Evolutionary conservation across 352 stramenopile genomes (phyloP).

Genomic region (Pythium brachiatum): DNA sequence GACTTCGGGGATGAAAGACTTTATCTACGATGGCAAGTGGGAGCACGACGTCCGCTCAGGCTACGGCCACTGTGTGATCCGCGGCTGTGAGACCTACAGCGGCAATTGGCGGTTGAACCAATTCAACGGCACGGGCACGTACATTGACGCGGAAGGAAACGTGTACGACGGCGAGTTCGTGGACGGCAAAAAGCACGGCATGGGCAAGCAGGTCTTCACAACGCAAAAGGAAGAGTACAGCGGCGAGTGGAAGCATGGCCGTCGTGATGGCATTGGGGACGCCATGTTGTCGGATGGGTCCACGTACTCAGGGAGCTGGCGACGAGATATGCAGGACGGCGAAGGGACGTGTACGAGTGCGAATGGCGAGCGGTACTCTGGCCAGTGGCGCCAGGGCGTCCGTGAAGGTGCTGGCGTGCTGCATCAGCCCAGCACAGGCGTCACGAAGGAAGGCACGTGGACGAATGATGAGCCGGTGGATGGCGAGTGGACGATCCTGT

Average conservation of each 20-base stretch:
- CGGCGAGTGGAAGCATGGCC: conserved; percentile 58
- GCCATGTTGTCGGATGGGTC: conserved; percentile 51
- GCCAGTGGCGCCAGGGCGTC: conserved; percentile 55
- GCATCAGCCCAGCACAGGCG: conserved; percentile 39
- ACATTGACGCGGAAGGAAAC: conserved; percentile 76
- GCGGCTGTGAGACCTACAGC: conserved; percentile 70
- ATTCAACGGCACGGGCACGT: conserved; percentile 76
- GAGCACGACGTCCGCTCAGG: conserved; percentile 50
- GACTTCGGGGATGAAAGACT: conserved; percentile 70
- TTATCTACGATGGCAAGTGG: conserved; percentile 84
- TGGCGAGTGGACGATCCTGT: conserved; percentile 76
- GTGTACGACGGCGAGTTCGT: conserved; percentile 85
- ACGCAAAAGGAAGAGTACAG: conserved; percentile 46
- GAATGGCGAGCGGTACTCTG: conserved; percentile 64
- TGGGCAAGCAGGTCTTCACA: conserved; percentile 45
- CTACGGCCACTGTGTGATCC: conserved; percentile 76
- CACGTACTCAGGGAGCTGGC: conserved; percentile 60
- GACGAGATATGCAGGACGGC: conserved; percentile 46
- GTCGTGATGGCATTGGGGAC: conserved; percentile 55
- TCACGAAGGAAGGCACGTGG: conserved; percentile 73
- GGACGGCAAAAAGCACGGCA: conserved; percentile 69
- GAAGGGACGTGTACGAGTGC: conserved; percentile 60
- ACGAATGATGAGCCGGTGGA: conserved; percentile 51
- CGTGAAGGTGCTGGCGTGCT: conserved; percentile 54
- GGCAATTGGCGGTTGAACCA: conserved; percentile 68